These are phyloP conservation scores for Parachaetomium inaequale DNA, from an alignment of 495 filamentous ascomycete genomes.

Conservation along the genomic window DNA sequence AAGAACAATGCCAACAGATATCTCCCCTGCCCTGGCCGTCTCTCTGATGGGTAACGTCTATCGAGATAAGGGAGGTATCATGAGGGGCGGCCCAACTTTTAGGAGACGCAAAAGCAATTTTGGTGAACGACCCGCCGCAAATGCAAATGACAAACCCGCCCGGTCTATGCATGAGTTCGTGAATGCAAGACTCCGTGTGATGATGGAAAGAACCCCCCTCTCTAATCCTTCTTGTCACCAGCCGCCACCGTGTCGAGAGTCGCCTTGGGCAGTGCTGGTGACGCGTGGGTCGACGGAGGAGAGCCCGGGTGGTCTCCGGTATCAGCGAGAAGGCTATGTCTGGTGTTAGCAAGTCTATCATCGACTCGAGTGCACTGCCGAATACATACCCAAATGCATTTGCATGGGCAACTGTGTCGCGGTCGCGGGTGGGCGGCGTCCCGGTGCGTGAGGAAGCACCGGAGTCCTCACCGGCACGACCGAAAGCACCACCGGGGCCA, in stretches of 20 bases:
- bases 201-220: conserved; percentile 28
- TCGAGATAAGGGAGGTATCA: conserved; percentile 32
- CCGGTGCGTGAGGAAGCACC: conserved; percentile 77
- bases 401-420: conserved; percentile 60
- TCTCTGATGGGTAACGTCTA: conserved; percentile 22
- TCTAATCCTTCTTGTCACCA: conserved; percentile 45
- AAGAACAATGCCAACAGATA: conserved; percentile 6
- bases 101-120: conserved; percentile 24
- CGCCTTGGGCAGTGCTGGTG: conserved; percentile 59
- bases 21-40: conserved; percentile 11
- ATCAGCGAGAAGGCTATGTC: conserved; percentile 45
- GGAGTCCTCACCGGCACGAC: conserved; percentile 68
- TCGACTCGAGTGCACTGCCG: conserved; percentile 25
- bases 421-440: conserved; percentile 74
- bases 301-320: conserved; percentile 55
- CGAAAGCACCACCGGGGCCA: conserved; percentile 66
- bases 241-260: conserved; percentile 54
- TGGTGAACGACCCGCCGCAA: conserved; percentile 36
- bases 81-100: conserved; percentile 22
- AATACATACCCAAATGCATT: conserved; percentile 86
- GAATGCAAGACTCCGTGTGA: conserved; percentile 32
- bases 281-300: conserved; percentile 60
- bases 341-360: conserved; percentile 24
- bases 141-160: conserved; percentile 41
- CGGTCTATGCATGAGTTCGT: conserved; percentile 40